phyloP scores from a whole-genome alignment of 2,329 filamentous ascomycete species.

The Aspergillus chevalieri region DNA sequence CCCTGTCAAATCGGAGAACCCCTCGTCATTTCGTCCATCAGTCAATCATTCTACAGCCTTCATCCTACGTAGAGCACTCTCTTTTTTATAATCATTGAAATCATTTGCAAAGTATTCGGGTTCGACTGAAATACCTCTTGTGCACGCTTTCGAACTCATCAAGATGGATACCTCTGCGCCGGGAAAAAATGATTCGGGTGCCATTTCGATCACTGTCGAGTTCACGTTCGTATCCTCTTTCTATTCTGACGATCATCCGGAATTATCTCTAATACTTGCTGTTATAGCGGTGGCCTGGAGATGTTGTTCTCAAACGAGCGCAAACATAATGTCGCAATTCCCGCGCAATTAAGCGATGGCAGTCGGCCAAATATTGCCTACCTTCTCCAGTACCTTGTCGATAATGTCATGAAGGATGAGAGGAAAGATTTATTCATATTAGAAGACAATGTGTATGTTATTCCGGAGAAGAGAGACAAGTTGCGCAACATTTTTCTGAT shows the following conservation, averaged over 20 bases:
- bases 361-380: constrained; percentile 63
- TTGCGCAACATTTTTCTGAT: constrained; percentile 7
- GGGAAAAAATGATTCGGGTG: constrained; percentile 1
- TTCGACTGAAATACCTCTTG: too few species aligned
- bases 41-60: background rate
- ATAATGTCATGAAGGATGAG: constrained; percentile 75
- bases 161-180: too few species aligned
- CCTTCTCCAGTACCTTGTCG: constrained; percentile 72
- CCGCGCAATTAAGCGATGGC: constrained; percentile 55
- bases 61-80: background rate
- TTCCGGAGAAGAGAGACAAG: background rate
- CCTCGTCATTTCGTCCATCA: constrained; percentile 11
- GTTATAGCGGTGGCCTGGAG: constrained; percentile 75
- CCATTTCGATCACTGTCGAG: constrained; percentile 61
- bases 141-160: too few species aligned
- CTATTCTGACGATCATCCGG: background rate
- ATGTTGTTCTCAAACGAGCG: constrained; percentile 83
- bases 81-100: background rate
- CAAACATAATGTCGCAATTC: constrained; percentile 64
- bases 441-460: constrained; percentile 75
- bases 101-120: constrained; percentile 1
- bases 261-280: background rate
- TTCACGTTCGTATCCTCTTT: constrained; percentile 54
- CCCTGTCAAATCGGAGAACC: constrained; percentile 3
- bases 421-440: constrained; percentile 85